A percentile compares a stretch with the other conserved stretches of the same genome.
phyloP scores from a whole-genome alignment of 768 basidiomycete genomes.

The Gymnopilus junonius region DNA sequence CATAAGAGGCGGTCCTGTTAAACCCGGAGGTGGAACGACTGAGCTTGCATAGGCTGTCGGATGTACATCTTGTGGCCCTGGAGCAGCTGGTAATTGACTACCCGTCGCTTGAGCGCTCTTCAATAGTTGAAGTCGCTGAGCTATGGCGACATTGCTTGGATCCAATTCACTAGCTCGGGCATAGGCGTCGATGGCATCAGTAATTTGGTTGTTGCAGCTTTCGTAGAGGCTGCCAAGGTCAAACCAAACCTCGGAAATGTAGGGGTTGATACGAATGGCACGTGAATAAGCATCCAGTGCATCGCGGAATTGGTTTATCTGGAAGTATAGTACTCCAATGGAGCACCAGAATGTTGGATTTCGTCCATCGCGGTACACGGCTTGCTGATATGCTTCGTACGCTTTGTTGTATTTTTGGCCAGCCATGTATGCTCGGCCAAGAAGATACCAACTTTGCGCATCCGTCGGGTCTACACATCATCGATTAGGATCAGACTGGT shows the following conservation, averaged over 20 bases:
- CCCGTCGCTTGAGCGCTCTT: conserved; percentile 81
- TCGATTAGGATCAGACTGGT: conserved; percentile 1
- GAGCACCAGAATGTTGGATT: conserved; percentile 99
- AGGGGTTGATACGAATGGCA: conserved; percentile 98
- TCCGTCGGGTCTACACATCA: conserved; percentile 77
- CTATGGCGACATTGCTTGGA: conserved; percentile 81
- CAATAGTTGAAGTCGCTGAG: conserved; percentile 77
- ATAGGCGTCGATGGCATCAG: conserved; percentile 98
- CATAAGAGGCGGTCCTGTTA: conserved; percentile 70
- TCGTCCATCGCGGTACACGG: conserved; percentile 97
- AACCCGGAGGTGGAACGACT: conserved; percentile 69
- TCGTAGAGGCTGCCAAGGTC: conserved; percentile 97
- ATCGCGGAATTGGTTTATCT: conserved; percentile 99
- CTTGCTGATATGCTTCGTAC: conserved; percentile 99
- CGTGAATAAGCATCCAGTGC: conserved; percentile 98
- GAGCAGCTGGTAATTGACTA: conserved; percentile 80
- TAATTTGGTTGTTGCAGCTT: conserved; percentile 98
- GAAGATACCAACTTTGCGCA: conserved; percentile 98
- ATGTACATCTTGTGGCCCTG: conserved; percentile 94
- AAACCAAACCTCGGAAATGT: conserved; percentile 96
- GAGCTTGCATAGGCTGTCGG: conserved; percentile 91
- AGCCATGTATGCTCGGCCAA: conserved; percentile 98
- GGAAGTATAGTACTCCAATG: conserved; percentile 98
- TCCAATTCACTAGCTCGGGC: conserved; percentile 94
- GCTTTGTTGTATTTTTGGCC: conserved; percentile 99